These are phyloP conservation scores for Psilocybe tampanensis DNA, from an alignment of 768 basidiomycete genomes.

Conservation along the genomic window DNA sequence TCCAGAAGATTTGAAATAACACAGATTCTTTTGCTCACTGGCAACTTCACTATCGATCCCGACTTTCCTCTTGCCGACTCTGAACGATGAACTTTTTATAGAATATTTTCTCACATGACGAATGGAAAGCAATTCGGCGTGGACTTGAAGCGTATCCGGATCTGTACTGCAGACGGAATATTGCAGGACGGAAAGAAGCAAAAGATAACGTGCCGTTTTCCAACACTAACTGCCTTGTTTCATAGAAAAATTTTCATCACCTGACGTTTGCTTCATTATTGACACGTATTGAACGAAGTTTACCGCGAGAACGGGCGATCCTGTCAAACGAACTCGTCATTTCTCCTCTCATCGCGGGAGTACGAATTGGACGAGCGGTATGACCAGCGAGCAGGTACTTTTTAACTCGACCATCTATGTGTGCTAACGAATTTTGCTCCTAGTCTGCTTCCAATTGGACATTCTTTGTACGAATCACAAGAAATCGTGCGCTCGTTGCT, in stretches of 20 bases:
- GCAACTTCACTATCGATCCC: slow-evolving; percentile 5
- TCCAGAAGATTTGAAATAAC: too few species aligned
- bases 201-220: background rate
- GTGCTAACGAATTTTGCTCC: background rate
- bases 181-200: background rate
- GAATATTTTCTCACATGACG: slow-evolving; percentile 12
- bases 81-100: slow-evolving; percentile 14
- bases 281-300: background rate
- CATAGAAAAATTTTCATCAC: background rate
- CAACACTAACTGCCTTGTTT: background rate
- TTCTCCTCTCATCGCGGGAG: background rate
- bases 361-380: background rate
- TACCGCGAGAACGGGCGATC: too few species aligned
- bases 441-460: too few species aligned
- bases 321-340: background rate
- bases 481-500: too few species aligned
- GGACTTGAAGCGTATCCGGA: slow-evolving; percentile 13
- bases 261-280: background rate
- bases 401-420: background rate
- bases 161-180: slow-evolving; percentile 1
- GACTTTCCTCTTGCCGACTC: slow-evolving; percentile 8
- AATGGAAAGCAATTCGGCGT: slow-evolving; percentile 8
- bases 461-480: too few species aligned
- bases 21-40: too few species aligned
- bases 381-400: background rate